Evolutionary conservation across 2,329 filamentous ascomycete genomes (phyloP), one percentile per base, ranked within the genome.

Genomic region (Fusarium scirpi): DNA sequence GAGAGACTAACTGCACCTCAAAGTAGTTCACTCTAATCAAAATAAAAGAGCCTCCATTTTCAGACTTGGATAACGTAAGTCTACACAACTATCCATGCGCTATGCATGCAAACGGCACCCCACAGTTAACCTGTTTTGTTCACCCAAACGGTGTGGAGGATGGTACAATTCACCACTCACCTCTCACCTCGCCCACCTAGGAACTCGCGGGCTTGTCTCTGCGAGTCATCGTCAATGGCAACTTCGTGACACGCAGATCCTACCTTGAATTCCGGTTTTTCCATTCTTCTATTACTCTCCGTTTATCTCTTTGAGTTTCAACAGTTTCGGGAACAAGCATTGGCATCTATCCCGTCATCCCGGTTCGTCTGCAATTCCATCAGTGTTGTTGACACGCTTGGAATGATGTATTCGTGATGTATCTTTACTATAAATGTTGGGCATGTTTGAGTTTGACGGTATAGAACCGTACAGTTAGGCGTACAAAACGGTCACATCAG

Each of bases 231-330:
- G 41, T 59, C 62, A 70, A 71, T 61, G 51, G 56, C 40, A 72
- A 71, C 71, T 72, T 69, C 58, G 61, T 72, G 65, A 67, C 67
- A 65, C 72, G 72, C 73, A 73, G 72, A 75, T 71, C 72, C 57
- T 68, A 53, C 64, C 60, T 62, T 56, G 54, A 62, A 73, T 72
- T 69, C 73, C 69, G 62, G 61, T 53, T 65, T 74, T 71, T 48
- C n/a, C 44, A 43, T 3, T 22, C 38, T 51, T 27, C 6, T 34
- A 22, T 9, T 44, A 34, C 58, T 62, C 29, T 52, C 45, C 45
- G 47, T 38, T 38, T 38, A 54, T 49, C 34, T 30, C 41, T 59
- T 48, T 43, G 45, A 45, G 20, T 34, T 51, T 60, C 18, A 45
- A 62, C 43, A 45, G 20, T 34, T 51, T 60, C 13, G 45, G 59